phyloP scores from a whole-genome alignment of 192 early-diverging fungal species.

The Fimicolochytrium jonesii region DNA sequence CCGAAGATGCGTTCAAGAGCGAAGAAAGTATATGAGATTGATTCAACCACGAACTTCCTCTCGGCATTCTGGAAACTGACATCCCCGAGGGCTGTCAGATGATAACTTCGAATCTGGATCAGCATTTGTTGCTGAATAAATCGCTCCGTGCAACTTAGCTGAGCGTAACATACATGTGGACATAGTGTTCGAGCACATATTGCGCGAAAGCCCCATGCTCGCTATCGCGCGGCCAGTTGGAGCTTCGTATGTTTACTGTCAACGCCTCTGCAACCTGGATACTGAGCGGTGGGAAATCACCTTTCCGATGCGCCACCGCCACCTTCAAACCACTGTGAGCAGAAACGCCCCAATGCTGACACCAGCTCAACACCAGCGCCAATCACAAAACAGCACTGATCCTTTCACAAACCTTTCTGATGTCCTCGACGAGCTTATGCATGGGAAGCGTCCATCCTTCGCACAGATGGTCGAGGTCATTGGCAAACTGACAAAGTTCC shows the following conservation, averaged over 20 bases:
- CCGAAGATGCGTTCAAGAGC: not conserved
- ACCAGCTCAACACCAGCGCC: no score
- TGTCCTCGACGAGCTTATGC: not conserved
- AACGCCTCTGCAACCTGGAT: not conserved
- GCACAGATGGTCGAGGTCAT: not conserved
- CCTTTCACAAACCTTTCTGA: not conserved
- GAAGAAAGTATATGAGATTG: not conserved
- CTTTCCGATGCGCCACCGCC: not conserved
- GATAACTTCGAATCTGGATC: not conserved
- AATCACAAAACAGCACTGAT: no score
- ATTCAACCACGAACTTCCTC: not conserved
- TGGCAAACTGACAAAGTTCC: not conserved
- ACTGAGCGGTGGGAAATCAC: not conserved
- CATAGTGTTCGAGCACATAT: not conserved
- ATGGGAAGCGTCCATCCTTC: not conserved
- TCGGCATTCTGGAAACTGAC: not conserved
- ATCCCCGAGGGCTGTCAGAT: not conserved
- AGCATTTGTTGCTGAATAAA: not conserved
- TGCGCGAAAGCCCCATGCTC: not conserved
- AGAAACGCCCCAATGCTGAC: no score
- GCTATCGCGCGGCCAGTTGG: not conserved
- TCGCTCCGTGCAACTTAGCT: not conserved
- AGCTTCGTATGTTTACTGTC: no score
- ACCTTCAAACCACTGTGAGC: no score
- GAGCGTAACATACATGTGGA: not conserved